These are phyloP conservation scores for Aspergillus awamori DNA, from an alignment of 2,329 filamentous ascomycete species.

Conservation along the genomic window DNA sequence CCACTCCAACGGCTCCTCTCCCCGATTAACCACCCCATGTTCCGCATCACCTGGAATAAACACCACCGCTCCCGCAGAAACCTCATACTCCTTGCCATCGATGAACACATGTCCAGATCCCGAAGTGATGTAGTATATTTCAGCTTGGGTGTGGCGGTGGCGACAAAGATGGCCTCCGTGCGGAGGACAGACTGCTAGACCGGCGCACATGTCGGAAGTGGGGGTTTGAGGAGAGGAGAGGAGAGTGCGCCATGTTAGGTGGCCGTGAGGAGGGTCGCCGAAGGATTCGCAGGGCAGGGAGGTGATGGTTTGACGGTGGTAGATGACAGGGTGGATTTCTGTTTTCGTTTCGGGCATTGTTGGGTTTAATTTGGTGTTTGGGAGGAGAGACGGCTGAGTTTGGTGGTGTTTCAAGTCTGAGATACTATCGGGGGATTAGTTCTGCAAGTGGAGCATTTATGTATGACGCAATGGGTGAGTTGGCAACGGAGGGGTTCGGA, in stretches of 20 bases:
- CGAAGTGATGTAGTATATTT: conserved; percentile 47
- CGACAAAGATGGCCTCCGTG: conserved; percentile 38
- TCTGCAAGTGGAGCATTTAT: no score
- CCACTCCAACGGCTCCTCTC: conserved; percentile 38
- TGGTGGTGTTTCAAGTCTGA: no score
- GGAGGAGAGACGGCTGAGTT: no score
- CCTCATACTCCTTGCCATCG: conserved; percentile 37
- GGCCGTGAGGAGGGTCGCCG: conserved; percentile 12
- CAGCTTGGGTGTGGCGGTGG: conserved; percentile 48
- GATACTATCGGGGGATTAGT: no score
- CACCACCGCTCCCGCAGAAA: conserved; percentile 34
- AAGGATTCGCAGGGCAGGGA: conserved; percentile 22
- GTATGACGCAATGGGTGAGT: no score
- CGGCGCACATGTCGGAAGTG: conserved; percentile 41
- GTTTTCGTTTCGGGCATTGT: neutral
- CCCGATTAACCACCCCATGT: conserved; percentile 43
- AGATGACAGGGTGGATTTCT: neutral
- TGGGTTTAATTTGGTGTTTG: no score
- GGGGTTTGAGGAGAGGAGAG: conserved; percentile 39
- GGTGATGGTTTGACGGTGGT: neutral
- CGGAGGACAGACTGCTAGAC: conserved; percentile 41
- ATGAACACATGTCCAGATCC: conserved; percentile 43
- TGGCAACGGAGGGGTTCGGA: no score
- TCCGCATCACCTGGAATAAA: conserved; percentile 50
- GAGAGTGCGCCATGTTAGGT: conserved; percentile 45